Evolutionary conservation across 2,329 filamentous ascomycete genomes (phyloP).

Genomic region (Monilinia polystroma): DNA sequence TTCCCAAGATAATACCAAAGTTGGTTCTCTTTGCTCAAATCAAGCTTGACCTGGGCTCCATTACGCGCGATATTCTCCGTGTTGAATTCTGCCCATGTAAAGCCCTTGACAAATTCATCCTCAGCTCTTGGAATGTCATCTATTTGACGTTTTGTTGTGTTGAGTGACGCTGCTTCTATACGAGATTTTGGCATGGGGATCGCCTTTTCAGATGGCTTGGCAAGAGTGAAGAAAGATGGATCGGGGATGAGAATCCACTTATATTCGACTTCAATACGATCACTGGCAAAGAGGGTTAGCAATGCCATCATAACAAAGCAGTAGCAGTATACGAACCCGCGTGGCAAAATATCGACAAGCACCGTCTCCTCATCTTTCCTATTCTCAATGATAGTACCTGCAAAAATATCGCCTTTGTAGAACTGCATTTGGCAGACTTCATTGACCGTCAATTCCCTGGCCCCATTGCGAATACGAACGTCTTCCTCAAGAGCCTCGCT

Average conservation of each 20-base stretch:
- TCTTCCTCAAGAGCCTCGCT: constrained; percentile 69
- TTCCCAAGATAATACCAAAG: constrained; percentile 88
- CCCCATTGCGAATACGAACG: constrained; percentile 65
- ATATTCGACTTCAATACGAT: constrained; percentile 76
- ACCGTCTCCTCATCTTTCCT: constrained; percentile 70
- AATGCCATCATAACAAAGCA: constrained; percentile 25
- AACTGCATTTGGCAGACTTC: constrained; percentile 87
- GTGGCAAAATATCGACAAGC: constrained; percentile 79
- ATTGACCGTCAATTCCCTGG: constrained; percentile 65
- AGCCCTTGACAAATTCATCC: constrained; percentile 65
- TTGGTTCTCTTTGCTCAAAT: constrained; percentile 70
- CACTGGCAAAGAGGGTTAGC: constrained; percentile 53
- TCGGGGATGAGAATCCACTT: constrained; percentile 79
- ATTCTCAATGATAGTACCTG: constrained; percentile 84
- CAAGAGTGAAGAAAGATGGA: constrained; percentile 66
- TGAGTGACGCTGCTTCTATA: constrained; percentile 65
- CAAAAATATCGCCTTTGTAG: constrained; percentile 82
- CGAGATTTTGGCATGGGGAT: constrained; percentile 66
- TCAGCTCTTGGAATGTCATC: constrained; percentile 64
- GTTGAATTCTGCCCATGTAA: constrained; percentile 79
- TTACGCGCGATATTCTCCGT: constrained; percentile 57
- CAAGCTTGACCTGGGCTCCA: constrained; percentile 63
- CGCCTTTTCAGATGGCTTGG: constrained; percentile 72
- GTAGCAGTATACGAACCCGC: constrained; percentile 61
- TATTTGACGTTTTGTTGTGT: constrained; percentile 59